These are phyloP conservation scores for Trichoderma citrinoviride DNA, from an alignment of 2,329 filamentous ascomycete genomes.

Conservation along the genomic window DNA sequence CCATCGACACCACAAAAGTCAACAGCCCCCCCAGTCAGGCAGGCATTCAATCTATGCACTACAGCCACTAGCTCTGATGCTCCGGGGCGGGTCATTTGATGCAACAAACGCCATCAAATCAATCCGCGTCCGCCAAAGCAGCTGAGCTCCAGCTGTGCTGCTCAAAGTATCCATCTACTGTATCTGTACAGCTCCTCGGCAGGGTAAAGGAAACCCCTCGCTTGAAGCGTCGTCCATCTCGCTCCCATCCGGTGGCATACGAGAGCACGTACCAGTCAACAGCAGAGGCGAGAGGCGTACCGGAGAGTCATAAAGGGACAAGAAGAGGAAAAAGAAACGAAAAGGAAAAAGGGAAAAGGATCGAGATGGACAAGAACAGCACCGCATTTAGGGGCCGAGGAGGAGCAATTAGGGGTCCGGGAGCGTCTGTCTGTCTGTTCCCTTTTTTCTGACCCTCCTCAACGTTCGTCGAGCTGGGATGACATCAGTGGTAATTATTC, in stretches of 20 bases:
- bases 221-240: constrained; percentile 9
- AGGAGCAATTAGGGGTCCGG: constrained; percentile 10
- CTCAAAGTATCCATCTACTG: too few relatives aligned
- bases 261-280: constrained; percentile 2
- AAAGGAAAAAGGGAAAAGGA: neutral
- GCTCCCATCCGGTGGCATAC: constrained; percentile 4
- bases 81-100: constrained; percentile 18
- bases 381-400: neutral
- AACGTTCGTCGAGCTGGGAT: constrained; percentile 21
- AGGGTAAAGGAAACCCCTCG: constrained; percentile 1
- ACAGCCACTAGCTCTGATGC: constrained; percentile 18
- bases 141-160: neutral
- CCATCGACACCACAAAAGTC: neutral
- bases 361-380: neutral
- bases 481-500: constrained; percentile 23
- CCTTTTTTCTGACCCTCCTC: neutral
- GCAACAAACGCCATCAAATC: constrained; percentile 15
- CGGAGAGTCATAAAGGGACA: neutral
- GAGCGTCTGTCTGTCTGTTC: neutral
- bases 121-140: neutral
- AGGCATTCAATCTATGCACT: constrained; percentile 11
- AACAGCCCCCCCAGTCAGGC: constrained; percentile 12
- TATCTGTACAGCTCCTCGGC: too few relatives aligned
- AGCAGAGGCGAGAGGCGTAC: neutral
- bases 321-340: neutral